Evolutionary conservation across 495 filamentous ascomycete species (phyloP), one percentile per base, ranked within the genome.

Genomic region (Pseudomonodictys pantanalensis): DNA sequence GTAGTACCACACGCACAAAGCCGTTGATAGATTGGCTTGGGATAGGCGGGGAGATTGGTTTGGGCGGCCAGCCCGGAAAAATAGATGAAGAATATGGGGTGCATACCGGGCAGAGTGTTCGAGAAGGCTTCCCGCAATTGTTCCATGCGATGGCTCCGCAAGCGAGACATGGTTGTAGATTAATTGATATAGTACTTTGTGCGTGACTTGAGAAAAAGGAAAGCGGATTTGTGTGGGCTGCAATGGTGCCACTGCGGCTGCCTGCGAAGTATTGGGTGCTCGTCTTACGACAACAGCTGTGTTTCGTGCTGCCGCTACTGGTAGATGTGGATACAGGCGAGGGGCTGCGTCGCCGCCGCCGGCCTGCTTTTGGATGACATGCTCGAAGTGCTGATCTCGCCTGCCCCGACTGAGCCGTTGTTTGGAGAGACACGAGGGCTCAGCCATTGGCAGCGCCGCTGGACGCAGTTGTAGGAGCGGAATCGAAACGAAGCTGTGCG

Each of bases 1-100:
- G 61, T 54, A 53, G 61, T 64, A 54, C 2, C 18, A n/a, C 49
- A 49, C 30, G 38, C 33, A 64, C 26, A 41, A n/a, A 29, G 32
- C 61, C 48, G 48, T 29, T 24, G 49, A n/a, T 45, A 64, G 48
- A 64, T 64, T 29, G 47, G n/a, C n/a, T 48, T 15, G 3, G 29
- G 28, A 24, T 44, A 54, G 58, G 55, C 52, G 61, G 54, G 61
- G 61, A 26, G 20, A 58, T 22, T 54, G 23, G 8, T 30, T 20
- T 20, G 15, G 20, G 32, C 24, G 43, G 28, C 33, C 28, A 54
- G 47, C 61, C 55, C 23, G 61, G 43, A 49, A 59, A 53, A 47
- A 18, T 54, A 59, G 41, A 58, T 64, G 54, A 58, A 59, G n/a
- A 38, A 22, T 64, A 47, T 59, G 61, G 61, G 61, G 61, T 59